A percentile compares a stretch with the other conserved stretches of the same genome.
Evolutionary conservation across 257 asterid species (phyloP).

Genomic region (Phtheirospermum japonicum): DNA sequence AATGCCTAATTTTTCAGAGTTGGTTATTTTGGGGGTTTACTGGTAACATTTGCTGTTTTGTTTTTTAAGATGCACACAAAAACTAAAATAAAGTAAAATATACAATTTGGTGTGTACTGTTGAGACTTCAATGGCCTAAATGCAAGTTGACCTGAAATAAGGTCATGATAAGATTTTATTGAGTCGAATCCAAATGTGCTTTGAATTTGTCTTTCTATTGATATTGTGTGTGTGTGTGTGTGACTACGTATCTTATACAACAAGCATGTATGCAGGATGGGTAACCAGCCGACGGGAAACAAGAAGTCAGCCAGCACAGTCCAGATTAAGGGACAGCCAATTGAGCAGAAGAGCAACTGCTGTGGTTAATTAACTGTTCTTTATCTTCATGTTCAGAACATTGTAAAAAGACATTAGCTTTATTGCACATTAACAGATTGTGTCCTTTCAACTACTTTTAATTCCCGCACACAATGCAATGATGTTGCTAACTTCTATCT

Average conservation of each 20-base stretch:
- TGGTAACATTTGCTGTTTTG: too few relatives aligned
- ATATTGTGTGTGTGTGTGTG: background rate
- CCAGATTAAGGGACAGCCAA: slow-evolving; percentile 87
- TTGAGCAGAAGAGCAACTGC: slow-evolving; percentile 92
- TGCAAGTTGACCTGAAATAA: too few relatives aligned
- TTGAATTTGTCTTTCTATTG: background rate
- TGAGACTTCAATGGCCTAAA: too few relatives aligned
- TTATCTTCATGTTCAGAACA: slow-evolving; percentile 18
- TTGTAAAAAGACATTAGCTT: slow-evolving; percentile 33
- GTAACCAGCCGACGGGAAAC: slow-evolving; percentile 69
- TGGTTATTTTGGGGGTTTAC: too few relatives aligned
- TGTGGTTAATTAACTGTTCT: slow-evolving; percentile 49
- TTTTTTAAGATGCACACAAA: too few relatives aligned
- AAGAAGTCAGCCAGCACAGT: slow-evolving; percentile 54
- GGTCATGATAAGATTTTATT: background rate
- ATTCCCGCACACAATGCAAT: slow-evolving; percentile 25
- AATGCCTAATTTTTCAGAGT: too few relatives aligned
- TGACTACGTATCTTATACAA: background rate
- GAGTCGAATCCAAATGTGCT: background rate
- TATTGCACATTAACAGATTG: slow-evolving; percentile 10
- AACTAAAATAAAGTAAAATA: too few relatives aligned
- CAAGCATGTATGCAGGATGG: slow-evolving; percentile 56
- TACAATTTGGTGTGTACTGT: too few relatives aligned
- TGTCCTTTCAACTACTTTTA: slow-evolving; percentile 11
- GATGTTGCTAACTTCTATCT: slow-evolving; percentile 20